These are phyloP conservation scores for Cryomyces minteri DNA, from an alignment of 495 filamentous ascomycete species.

Conservation along the genomic window DNA sequence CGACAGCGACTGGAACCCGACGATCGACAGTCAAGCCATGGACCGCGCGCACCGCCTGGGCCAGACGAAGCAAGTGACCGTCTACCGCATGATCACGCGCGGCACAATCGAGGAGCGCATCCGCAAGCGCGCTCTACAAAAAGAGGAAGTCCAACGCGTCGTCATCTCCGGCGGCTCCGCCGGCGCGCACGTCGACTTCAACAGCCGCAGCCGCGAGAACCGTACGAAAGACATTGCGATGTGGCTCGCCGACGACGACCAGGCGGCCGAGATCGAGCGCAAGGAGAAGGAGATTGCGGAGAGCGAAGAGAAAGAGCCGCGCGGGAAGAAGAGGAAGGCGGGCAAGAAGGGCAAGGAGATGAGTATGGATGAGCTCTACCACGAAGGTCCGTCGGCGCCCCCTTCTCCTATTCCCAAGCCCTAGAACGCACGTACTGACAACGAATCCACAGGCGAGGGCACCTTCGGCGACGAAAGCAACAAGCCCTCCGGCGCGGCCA, in stretches of 20 bases:
- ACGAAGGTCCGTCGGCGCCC: conserved; percentile 56
- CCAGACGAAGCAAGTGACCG: conserved; percentile 88
- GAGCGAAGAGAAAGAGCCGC: conserved; percentile 30
- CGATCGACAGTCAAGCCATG: conserved; percentile 97
- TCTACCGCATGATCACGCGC: conserved; percentile 92
- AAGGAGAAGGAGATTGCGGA: conserved; percentile 69
- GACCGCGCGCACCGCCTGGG: conserved; percentile 95
- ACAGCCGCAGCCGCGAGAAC: conserved; percentile 74
- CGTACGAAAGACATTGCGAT: conserved; percentile 89
- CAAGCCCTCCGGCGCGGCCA: conserved; percentile 69
- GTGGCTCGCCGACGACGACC: conserved; percentile 92
- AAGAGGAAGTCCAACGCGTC: conserved; percentile 97
- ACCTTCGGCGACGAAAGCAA: conserved; percentile 71
- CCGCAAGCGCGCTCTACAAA: conserved; percentile 90
- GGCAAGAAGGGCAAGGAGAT: conserved; percentile 33
- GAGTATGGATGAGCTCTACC: conserved; percentile 92
- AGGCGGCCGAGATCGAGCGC: conserved; percentile 75
- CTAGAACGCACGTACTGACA: not conserved
- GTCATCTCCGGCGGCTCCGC: conserved; percentile 78
- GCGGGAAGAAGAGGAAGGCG: conserved; percentile 46
- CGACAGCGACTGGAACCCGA: conserved; percentile 98
- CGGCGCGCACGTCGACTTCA: conserved; percentile 76
- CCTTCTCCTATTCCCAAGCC: not conserved
- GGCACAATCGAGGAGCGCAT: conserved; percentile 98
- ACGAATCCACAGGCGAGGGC: conserved; percentile 54